Evolutionary conservation across 805 yeast species (phyloP), one percentile per base, ranked within the genome.

Genomic region (Starmerella roubikii): DNA sequence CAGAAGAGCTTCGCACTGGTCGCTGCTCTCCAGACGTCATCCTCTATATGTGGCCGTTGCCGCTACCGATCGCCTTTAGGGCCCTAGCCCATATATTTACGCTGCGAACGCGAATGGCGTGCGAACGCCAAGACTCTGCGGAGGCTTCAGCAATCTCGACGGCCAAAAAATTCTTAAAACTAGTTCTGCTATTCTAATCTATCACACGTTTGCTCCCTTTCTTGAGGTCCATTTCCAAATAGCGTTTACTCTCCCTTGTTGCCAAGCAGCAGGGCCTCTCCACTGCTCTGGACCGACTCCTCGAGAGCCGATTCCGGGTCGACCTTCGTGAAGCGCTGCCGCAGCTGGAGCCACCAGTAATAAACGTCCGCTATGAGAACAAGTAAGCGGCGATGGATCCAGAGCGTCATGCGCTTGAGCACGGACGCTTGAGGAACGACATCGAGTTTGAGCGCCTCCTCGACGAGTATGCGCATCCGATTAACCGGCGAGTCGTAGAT

Each of bases 401-500:
- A 45, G 22, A 39, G 42, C 5, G 31, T 13, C n/a, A 37, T 7
- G 4, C 37, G 26, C 19, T 30, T 30, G 9, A 26, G 6, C 32
- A 30, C 17, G 21, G 30, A 32, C 19, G 31, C 11, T 10, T 34
- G 5, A 6, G 35, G 35, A 4, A 35, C 31, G 20, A 18, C 25
- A n/a, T 33, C 6, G 13, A 41, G 30, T 15, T 31, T 34, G 21
- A 59, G 47, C 0, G 83, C 82, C 49, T 72, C 74, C 13, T 62
- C 57, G 0, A 81, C 80, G 38, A 80, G 61, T 22, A 76, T 53
- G 41, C 74, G 75, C 47, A 80, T 59, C 41, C 91, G 64, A 54
- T 80, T 80, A n/a, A 78, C 77, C 0, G 86, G 88, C 13, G 83
- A 71, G 3, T 78, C 82, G 53, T 70, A 71, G 26, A 60, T 61